Conservation (phyloP, 1,284 basidiomycete genomes). For the Ustilago vetiveriae region DNA sequence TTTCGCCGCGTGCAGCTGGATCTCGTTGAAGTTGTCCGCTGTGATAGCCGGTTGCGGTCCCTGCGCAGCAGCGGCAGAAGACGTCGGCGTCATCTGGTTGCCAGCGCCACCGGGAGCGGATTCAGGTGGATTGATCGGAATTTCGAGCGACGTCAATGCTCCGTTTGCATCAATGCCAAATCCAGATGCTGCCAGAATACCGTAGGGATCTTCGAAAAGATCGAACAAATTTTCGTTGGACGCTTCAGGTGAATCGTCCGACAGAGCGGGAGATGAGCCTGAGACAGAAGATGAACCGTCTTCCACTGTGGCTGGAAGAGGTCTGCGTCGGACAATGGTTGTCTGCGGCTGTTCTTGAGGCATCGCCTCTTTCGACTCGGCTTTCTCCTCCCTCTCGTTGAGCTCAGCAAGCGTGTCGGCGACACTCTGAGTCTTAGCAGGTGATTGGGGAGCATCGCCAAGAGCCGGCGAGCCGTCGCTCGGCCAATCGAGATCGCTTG, state of each 20-base stretch:
- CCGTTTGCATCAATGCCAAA: slow-evolving; percentile 47
- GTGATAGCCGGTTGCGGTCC: slow-evolving; percentile 24
- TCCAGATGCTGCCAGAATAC: slow-evolving; percentile 57
- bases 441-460: slow-evolving; percentile 4
- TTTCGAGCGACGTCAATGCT: slow-evolving; percentile 21
- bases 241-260: slow-evolving; percentile 31
- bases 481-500: slow-evolving; percentile 45
- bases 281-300: slow-evolving; percentile 56
- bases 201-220: slow-evolving; percentile 64
- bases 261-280: slow-evolving; percentile 35
- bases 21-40: slow-evolving; percentile 51
- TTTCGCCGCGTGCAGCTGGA: slow-evolving; percentile 53
- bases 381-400: slow-evolving; percentile 1
- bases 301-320: slow-evolving; percentile 63
- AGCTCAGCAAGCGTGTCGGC: no score
- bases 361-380: neutral
- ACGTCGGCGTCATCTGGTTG: slow-evolving; percentile 17
- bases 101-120: neutral
- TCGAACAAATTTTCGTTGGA: slow-evolving; percentile 45
- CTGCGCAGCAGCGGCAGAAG: slow-evolving; percentile 1
- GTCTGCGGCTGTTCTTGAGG: slow-evolving; percentile 3
- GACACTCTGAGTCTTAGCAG: slow-evolving; percentile 2
- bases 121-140: neutral
- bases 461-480: slow-evolving; percentile 22
- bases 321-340: slow-evolving; percentile 29